Evolutionary conservation across 2,329 filamentous ascomycete species (phyloP).

Genomic region (Rasamsonia emersonii): DNA sequence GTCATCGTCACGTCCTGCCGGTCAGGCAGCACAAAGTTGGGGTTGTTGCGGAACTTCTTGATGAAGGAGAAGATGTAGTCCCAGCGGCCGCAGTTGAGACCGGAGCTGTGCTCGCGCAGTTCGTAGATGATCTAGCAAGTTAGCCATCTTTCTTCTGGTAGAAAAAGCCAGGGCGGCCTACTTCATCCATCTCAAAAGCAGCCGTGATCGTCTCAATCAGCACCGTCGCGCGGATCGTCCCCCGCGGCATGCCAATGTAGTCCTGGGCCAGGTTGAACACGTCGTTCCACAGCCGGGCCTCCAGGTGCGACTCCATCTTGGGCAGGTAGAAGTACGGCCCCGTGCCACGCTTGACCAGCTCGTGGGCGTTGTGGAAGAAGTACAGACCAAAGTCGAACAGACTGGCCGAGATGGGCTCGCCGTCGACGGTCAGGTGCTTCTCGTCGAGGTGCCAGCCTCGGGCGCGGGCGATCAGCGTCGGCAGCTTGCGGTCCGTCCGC

Average conservation of each 20-base stretch:
- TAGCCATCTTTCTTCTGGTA: slow-evolving; percentile 1
- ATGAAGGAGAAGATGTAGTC: slow-evolving; percentile 99
- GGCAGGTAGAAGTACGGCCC: slow-evolving; percentile 98
- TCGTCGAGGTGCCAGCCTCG: slow-evolving; percentile 97
- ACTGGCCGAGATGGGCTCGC: slow-evolving; percentile 83
- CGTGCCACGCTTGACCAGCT: slow-evolving; percentile 72
- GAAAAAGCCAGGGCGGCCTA: slow-evolving; percentile 14
- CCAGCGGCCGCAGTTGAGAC: slow-evolving; percentile 97
- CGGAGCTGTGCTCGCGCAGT: slow-evolving; percentile 89
- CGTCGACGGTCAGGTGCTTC: slow-evolving; percentile 94
- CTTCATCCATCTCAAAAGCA: slow-evolving; percentile 98
- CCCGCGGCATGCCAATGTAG: slow-evolving; percentile 77
- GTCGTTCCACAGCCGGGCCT: slow-evolving; percentile 97
- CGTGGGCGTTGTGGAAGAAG: slow-evolving; percentile 96
- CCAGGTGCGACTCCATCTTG: slow-evolving; percentile 96
- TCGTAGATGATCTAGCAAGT: slow-evolving; percentile 78
- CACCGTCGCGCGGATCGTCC: slow-evolving; percentile 89
- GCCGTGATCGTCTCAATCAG: slow-evolving; percentile 97
- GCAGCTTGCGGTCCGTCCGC: slow-evolving; percentile 74
- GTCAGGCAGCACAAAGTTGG: slow-evolving; percentile 87
- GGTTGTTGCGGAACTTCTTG: slow-evolving; percentile 97
- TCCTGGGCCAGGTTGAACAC: slow-evolving; percentile 95
- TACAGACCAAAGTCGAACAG: slow-evolving; percentile 98
- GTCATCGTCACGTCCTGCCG: slow-evolving; percentile 93
- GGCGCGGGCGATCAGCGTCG: slow-evolving; percentile 88